Base-by-base conservation (phyloP, 2,329 filamentous ascomycete species). In the Fusarium buharicum region DNA sequence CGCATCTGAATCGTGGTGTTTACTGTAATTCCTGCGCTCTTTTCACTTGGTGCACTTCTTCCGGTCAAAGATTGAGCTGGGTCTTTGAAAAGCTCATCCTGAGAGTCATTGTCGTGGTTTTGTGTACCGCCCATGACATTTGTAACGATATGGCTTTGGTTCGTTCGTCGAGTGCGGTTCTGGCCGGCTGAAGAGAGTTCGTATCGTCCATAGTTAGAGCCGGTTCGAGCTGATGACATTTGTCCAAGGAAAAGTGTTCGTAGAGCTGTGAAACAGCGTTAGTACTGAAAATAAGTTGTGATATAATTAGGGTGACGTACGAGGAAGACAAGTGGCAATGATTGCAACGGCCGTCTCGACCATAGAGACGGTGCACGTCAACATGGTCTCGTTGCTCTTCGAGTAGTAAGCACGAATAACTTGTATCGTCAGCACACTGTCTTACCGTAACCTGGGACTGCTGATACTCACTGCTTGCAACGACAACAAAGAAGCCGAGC, bases 271-370 rank as follows among this genome's bases (percentile, higher is more conserved):
- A 4, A 13, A 0, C 5, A 0, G 9, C 30, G 31, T 60, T 14
- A 62, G 31, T 18, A 8, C 11, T 18, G 4, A 4, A 2, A 13
- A 8, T 9, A 1, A 13, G 16, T 3, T 2, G 12, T 24, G 0
- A 10, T 6, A 2, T 6, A 1, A 5, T 2, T 1, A 12, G 14
- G 11, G 11, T 0, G 2, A 50, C 70, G 4, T 44, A 73, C 71
- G 69, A 27, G 76, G 76, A 1, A 78, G 73, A n/a, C 74, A 77
- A 3, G 74, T 71, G 2, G 75, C 75, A 10, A 79, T 78, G 30
- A 79, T 77, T 2, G 77, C 75, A 8, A 78, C 73, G 4, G 75
- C 65, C 0, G 73, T 74, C 47, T 76, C 74, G n/a, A 76, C 65
- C 73, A 76, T 76, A 4, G 73, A 75, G 16, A 76, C 73, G 1